Conservation (phyloP, 2,329 filamentous ascomycete species). For the Fusarium vanettenii region DNA sequence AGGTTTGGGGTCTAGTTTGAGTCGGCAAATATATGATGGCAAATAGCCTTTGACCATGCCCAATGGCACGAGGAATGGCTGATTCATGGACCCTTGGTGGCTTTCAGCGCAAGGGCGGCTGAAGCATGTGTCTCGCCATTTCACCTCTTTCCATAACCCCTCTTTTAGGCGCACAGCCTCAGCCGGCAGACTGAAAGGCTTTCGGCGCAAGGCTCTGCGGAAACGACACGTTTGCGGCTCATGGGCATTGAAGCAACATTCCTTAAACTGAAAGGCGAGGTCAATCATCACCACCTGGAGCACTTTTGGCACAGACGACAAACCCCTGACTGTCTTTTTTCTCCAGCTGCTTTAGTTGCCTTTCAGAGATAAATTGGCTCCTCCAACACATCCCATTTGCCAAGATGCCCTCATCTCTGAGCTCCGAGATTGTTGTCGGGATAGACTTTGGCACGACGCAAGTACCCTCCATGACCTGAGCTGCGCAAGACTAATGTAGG, state of each 20-base stretch:
- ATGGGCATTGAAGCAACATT: not conserved
- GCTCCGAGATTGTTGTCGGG: not conserved
- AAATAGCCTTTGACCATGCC: not conserved
- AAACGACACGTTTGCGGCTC: not conserved
- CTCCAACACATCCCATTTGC: not conserved
- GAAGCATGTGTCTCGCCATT: not conserved
- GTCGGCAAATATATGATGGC: too few relatives aligned
- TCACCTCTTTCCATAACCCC: not conserved
- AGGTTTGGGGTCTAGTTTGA: too few relatives aligned
- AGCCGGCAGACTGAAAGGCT: not conserved
- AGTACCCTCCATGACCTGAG: too few relatives aligned
- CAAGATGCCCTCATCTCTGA: not conserved
- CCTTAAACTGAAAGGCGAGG: not conserved
- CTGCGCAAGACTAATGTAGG: not conserved
- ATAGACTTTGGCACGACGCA: not conserved
- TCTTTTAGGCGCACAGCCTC: not conserved
- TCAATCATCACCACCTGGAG: not conserved
- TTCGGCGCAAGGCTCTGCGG: not conserved
- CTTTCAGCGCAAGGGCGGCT: not conserved
- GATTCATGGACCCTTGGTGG: not conserved
- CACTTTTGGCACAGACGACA: not conserved
- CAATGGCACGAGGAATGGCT: not conserved
- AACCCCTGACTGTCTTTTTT: not conserved
- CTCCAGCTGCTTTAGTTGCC: not conserved
- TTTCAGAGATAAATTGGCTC: not conserved